Conservation (phyloP, 306 rosid species). For the Prinsepia uniflora region DNA sequence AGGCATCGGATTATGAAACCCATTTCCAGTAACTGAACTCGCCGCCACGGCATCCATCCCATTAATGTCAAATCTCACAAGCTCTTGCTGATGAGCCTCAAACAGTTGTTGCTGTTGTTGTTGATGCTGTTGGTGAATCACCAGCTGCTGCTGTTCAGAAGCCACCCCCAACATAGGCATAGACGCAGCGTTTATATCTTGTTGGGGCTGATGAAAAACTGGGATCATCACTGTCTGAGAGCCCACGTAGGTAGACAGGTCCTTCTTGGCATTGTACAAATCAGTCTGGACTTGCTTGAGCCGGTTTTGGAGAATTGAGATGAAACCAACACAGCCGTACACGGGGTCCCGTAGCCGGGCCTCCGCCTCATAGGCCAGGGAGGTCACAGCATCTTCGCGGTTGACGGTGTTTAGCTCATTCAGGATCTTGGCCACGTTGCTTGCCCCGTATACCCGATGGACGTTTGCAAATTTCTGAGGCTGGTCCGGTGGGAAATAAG, state of each 20-base stretch:
- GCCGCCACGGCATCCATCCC: slow-evolving; percentile 42
- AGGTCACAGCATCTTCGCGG: slow-evolving; percentile 79
- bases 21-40: slow-evolving; percentile 41
- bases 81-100: slow-evolving; percentile 55
- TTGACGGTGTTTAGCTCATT: slow-evolving; percentile 59
- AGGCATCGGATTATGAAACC: slow-evolving; percentile 45
- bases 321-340: slow-evolving; percentile 85
- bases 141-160: slow-evolving; percentile 34
- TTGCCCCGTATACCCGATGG: slow-evolving; percentile 88
- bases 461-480: slow-evolving; percentile 73
- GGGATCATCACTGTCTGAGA: slow-evolving; percentile 56
- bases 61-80: slow-evolving; percentile 43
- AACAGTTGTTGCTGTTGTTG: slow-evolving; percentile 46
- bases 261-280: slow-evolving; percentile 60
- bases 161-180: slow-evolving; percentile 25
- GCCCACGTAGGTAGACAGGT: slow-evolving; percentile 58
- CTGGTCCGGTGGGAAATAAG: slow-evolving; percentile 92
- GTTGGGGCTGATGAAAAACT: slow-evolving; percentile 15
- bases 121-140: slow-evolving; percentile 48
- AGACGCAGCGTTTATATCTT: not conserved
- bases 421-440: slow-evolving; percentile 77
- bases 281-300: slow-evolving; percentile 56
- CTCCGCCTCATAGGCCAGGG: slow-evolving; percentile 83
- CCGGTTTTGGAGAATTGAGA: slow-evolving; percentile 63
- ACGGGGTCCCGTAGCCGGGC: slow-evolving; percentile 76